Base-by-base conservation (phyloP, 805 yeast genomes). In the Hanseniaspora valbyensis region DNA sequence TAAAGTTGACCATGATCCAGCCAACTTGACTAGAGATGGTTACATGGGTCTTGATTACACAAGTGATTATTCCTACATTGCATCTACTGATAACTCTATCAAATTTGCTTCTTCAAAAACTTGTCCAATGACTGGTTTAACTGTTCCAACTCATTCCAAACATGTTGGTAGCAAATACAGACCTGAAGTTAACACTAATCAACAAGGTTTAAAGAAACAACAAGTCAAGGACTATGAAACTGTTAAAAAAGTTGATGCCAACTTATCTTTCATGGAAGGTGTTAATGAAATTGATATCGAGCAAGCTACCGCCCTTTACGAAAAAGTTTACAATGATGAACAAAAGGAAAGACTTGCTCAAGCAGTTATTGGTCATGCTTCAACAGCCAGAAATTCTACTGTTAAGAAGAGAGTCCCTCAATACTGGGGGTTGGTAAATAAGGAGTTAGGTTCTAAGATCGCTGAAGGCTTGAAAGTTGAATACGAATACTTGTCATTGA, bases 21-120 rank as follows among this genome's bases (percentile, higher is more conserved):
- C 68, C 18, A 63, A 67, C 49, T 72, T 66, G 63, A 70, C 69
- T 56, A 77, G 88, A 62, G 88, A 81, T 59, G 90, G 89, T 55
- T 69, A 72, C 44, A 72, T 72, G 74, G 59, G 66, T 40, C 60
- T 69, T 48, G 68, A 68, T 56, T 73, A 72, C 62, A 79, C 77
- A 14, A 53, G 63, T 28, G 64, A 67, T 54, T 80, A 80, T 46
- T 74, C 75, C 62, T 78, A 73, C 59, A 70, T 77, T 42, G 68
- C 78, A n/a, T 56, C 69, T 24, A 56, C 61, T 50, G 56, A 58
- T 39, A 72, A 74, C 5, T 56, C 67, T 10, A 52, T 43, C 34
- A 26, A 43, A 30, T 50, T 44, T 25, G 34, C 44, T 24, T 21
- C 30, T 2, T 54, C 61, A 21, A 48, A 54, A n/a, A 54, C 65